Evolutionary conservation across 495 filamentous ascomycete genomes (phyloP).

Genomic region (Talaromyces nanjingensis): DNA sequence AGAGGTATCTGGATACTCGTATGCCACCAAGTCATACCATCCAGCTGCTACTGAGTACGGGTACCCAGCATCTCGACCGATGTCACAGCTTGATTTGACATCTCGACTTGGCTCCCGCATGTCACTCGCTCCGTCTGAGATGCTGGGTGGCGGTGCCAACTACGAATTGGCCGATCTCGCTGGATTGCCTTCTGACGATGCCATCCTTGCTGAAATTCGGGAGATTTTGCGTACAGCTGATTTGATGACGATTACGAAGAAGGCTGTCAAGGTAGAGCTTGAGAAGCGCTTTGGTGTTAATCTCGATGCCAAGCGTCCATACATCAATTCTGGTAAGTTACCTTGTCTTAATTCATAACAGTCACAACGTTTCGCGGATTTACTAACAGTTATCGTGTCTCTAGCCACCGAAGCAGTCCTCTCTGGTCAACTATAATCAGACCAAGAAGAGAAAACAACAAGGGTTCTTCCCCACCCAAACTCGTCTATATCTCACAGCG

Average conservation of each 20-base stretch:
- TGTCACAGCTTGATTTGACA: slow-evolving; percentile 64
- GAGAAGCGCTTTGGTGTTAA: slow-evolving; percentile 79
- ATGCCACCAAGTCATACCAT: slow-evolving; percentile 75
- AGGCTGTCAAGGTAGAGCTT: slow-evolving; percentile 89
- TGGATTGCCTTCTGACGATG: slow-evolving; percentile 77
- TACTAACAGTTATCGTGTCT: slow-evolving; percentile 28
- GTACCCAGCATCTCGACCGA: slow-evolving; percentile 57
- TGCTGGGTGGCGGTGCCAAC: slow-evolving; percentile 45
- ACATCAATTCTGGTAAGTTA: slow-evolving; percentile 83
- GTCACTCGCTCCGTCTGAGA: slow-evolving; percentile 74
- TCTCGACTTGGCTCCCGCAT: slow-evolving; percentile 55
- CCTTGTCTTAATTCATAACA: too few relatives aligned
- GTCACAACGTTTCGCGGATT: neutral
- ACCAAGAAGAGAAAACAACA: neutral
- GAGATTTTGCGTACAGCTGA: slow-evolving; percentile 88
- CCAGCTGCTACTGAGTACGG: slow-evolving; percentile 45
- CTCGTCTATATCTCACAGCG: neutral
- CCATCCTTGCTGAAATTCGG: slow-evolving; percentile 84
- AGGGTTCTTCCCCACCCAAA: neutral
- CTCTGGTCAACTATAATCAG: slow-evolving; percentile 55
- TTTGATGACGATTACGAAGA: slow-evolving; percentile 97
- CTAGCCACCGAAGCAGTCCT: slow-evolving; percentile 69
- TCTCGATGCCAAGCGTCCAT: slow-evolving; percentile 74
- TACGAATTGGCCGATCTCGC: slow-evolving; percentile 65
- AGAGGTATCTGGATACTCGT: slow-evolving; percentile 86